Evolutionary conservation across 768 basidiomycete genomes (phyloP).

Genomic region (Tulasnella sp.): DNA sequence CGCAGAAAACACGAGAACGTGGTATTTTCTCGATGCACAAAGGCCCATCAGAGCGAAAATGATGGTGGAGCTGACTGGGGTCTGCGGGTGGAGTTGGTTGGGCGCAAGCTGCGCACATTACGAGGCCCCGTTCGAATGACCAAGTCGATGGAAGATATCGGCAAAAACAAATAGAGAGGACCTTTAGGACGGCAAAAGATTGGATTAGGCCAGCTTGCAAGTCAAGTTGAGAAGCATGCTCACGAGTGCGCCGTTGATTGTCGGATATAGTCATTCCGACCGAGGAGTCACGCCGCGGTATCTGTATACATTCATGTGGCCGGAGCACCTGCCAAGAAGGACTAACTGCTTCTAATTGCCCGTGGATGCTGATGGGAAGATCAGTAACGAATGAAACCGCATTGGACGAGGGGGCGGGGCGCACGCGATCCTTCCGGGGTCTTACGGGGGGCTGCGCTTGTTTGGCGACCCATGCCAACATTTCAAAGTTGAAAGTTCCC

Average conservation of each 20-base stretch:
- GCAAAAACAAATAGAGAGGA: not conserved
- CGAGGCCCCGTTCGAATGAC: not conserved
- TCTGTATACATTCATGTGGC: not conserved
- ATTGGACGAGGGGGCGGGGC: not conserved
- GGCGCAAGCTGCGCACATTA: not conserved
- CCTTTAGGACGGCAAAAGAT: not conserved
- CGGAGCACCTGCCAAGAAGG: not conserved
- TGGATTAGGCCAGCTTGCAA: not conserved
- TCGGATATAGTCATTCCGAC: constrained; percentile 7
- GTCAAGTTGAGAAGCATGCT: not conserved
- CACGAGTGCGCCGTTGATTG: constrained; percentile 5
- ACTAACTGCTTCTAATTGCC: not conserved
- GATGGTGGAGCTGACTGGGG: not conserved
- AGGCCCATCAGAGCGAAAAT: not conserved
- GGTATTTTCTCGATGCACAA: not conserved
- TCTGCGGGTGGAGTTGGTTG: not conserved
- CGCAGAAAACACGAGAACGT: not conserved
- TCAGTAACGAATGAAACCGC: not conserved
- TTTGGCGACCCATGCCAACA: not conserved
- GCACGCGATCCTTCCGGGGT: not conserved
- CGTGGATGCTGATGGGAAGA: not conserved
- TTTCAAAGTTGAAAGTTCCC: constrained; percentile 2
- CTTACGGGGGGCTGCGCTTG: constrained; percentile 1
- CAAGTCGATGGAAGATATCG: not conserved
- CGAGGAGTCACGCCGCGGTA: not conserved